A percentile compares a stretch with the other conserved stretches of the same genome.
These are phyloP conservation scores for Kodamaea fukazawae DNA, from an alignment of 805 yeast genomes.

Conservation along the genomic window DNA sequence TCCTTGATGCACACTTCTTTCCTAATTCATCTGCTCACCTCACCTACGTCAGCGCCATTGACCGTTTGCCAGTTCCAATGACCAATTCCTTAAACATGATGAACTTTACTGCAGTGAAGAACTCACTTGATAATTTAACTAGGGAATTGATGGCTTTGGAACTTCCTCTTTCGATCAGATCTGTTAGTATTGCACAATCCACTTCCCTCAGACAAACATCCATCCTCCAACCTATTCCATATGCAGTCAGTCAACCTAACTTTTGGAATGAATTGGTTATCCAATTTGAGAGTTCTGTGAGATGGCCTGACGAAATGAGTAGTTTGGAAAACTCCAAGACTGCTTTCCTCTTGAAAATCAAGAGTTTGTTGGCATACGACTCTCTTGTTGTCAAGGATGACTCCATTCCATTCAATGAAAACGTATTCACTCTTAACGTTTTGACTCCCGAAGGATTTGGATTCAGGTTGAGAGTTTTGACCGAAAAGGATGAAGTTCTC, in stretches of 20 bases:
- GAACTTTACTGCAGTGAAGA: constrained; percentile 29
- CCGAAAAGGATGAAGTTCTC: constrained; percentile 79
- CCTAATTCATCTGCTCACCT: constrained; percentile 38
- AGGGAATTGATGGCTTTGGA: constrained; percentile 46
- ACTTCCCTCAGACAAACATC: constrained; percentile 76
- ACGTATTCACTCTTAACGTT: constrained; percentile 57
- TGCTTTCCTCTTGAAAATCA: constrained; percentile 76
- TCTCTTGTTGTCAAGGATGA: constrained; percentile 64
- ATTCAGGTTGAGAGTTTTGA: constrained; percentile 69
- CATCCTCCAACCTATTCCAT: constrained; percentile 75
- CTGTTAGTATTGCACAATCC: constrained; percentile 66
- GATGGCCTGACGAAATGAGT: constrained; percentile 91
- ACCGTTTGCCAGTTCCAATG: constrained; percentile 20
- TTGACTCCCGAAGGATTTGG: constrained; percentile 90
- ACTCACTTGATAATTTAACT: constrained; percentile 50
- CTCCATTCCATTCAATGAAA: constrained; percentile 61
- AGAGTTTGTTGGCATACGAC: constrained; percentile 44
- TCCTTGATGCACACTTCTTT: constrained; percentile 61
- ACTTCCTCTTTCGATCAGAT: constrained; percentile 68
- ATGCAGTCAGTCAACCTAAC: constrained; percentile 69
- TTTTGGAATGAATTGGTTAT: constrained; percentile 77
- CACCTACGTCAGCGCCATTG: constrained; percentile 18
- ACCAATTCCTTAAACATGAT: constrained; percentile 42
- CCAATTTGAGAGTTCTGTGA: constrained; percentile 85
- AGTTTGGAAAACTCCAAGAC: constrained; percentile 88